phyloP scores from a whole-genome alignment of 2,329 filamentous ascomycete species.

The Phialophora chinensis region DNA sequence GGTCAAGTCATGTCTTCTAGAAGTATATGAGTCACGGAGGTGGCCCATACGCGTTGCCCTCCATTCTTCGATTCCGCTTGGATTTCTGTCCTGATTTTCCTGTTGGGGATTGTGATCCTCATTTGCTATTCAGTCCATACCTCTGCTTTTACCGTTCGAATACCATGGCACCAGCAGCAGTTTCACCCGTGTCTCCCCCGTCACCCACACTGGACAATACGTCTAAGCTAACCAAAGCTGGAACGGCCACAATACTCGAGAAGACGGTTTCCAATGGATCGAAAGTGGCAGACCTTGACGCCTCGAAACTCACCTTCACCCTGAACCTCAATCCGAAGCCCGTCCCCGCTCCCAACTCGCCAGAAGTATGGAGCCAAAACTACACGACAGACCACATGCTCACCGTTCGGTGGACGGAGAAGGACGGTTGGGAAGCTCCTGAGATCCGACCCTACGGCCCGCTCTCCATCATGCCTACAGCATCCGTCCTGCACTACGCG shows the following conservation, averaged over 20 bases:
- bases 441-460: slow-evolving; percentile 78
- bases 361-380: slow-evolving; percentile 49
- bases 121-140: background rate
- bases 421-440: slow-evolving; percentile 73
- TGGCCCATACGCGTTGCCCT: background rate
- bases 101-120: background rate
- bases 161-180: slow-evolving; percentile 35
- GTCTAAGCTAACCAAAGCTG: slow-evolving; percentile 38
- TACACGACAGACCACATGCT: slow-evolving; percentile 86
- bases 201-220: slow-evolving; percentile 34
- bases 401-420: slow-evolving; percentile 69
- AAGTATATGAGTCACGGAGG: slow-evolving; percentile 32
- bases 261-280: slow-evolving; percentile 32
- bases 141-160: background rate
- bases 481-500: slow-evolving; percentile 83
- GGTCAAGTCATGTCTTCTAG: background rate
- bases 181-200: slow-evolving; percentile 31
- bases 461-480: slow-evolving; percentile 78
- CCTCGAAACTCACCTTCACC: slow-evolving; percentile 49
- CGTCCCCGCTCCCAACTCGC: slow-evolving; percentile 48
- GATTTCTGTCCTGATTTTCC: background rate
- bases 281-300: slow-evolving; percentile 46
- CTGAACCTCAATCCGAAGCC: slow-evolving; percentile 45
- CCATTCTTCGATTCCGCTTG: slow-evolving; percentile 2
- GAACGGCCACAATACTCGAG: slow-evolving; percentile 32